Base-by-base conservation (phyloP, 306 rosid species). In the Lupinus albus region DNA sequence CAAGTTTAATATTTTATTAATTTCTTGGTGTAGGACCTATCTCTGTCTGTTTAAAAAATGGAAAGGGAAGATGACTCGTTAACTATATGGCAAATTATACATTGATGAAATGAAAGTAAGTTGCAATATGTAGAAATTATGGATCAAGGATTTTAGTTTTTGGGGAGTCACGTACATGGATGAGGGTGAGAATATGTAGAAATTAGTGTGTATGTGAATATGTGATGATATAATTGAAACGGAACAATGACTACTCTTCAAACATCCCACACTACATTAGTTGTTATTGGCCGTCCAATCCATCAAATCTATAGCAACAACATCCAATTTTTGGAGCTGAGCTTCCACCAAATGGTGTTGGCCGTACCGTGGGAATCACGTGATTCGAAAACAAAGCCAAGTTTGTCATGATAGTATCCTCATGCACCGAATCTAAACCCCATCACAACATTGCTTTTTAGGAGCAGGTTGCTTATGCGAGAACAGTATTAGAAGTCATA, bases 341-440 rank as follows among this genome's bases (percentile, higher is more conserved):
- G 61, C 53, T 67, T 64, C 61, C 46, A 76, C 35, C 38, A 33
- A 33, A 56, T 67, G 68, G 61, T 61, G 28, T 32, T 32, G 42
- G 13, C 73, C 86, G 91, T 84, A 86, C 91, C 64, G 54, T 70
- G 36, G 55, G 83, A 74, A 84, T 85, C 95, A 84, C 96, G 96
- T 85, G 95, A 85, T 83, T 76, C 62, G 49, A 45, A 67, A 49
- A 72, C 75, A 82, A 79, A 81, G 78, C 82, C 84, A 81, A 78
- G 7, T 9, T 79, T 45, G 79, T 85, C 88, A 77, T 86, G 39
- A 85, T 82, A 72, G 15, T 36, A 58, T 20, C 87, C 86, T 60
- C 84, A 72, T 69, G 77, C 82, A 51, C 63, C 68, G 78, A 83
- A 84, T 81, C 78, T 28, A 46, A 25, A 67, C 51, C 62, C 67